Conservation (phyloP, 1,284 basidiomycete genomes). For the Irpex sp. region DNA sequence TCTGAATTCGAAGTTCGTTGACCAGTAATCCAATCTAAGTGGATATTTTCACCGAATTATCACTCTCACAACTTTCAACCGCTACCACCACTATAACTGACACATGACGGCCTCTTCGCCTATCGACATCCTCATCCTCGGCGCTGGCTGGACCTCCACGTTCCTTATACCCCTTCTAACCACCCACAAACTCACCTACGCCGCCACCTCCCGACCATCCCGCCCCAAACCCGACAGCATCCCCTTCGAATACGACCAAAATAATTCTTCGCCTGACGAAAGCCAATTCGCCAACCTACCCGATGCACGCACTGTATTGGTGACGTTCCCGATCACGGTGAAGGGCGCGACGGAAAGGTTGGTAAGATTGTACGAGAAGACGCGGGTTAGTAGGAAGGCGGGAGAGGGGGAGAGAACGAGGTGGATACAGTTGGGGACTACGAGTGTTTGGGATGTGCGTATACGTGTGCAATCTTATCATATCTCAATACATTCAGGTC, state of each 20-base stretch:
- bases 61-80: background rate
- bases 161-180: constrained; percentile 59
- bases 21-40: too few species aligned
- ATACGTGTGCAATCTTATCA: background rate
- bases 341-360: constrained; percentile 39
- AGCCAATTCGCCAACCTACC: constrained; percentile 46
- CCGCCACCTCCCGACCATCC: constrained; percentile 55
- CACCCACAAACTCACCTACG: constrained; percentile 39
- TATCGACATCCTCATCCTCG: constrained; percentile 61
- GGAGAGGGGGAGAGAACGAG: constrained; percentile 19
- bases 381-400: constrained; percentile 17
- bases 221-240: constrained; percentile 35
- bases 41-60: too few species aligned
- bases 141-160: constrained; percentile 65
- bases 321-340: constrained; percentile 57
- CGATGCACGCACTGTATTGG: constrained; percentile 52
- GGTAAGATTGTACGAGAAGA: constrained; percentile 33
- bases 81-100: too few species aligned
- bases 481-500: background rate
- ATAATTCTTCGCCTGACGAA: constrained; percentile 33
- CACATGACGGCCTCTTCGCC: background rate
- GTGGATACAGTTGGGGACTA: constrained; percentile 61
- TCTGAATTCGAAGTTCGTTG: too few species aligned
- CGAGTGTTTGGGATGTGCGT: constrained; percentile 61
- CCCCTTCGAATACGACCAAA: constrained; percentile 45